Percentiles rank a stretch among this genome's conserved stretches.
Evolutionary conservation across 2,329 filamentous ascomycete species (phyloP).

Genomic region (Kalaharituber pfeilii): DNA sequence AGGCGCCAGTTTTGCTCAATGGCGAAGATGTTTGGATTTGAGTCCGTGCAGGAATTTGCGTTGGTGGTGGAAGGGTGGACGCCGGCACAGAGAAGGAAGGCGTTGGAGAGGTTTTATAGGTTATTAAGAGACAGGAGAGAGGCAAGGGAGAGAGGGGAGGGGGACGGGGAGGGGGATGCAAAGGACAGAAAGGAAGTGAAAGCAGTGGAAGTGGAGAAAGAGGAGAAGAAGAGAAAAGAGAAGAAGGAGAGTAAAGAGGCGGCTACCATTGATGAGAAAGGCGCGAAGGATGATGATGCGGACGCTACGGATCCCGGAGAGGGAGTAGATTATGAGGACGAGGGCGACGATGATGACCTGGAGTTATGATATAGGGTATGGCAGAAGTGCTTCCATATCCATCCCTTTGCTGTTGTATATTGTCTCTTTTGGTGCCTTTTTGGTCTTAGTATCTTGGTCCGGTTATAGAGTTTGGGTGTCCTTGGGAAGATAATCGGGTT

Average conservation of each 20-base stretch:
- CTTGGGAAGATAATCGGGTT: too few relatives aligned
- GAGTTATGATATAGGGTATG: constrained; percentile 2
- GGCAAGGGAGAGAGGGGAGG: not conserved
- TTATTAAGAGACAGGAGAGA: constrained; percentile 27
- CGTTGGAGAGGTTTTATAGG: constrained; percentile 64
- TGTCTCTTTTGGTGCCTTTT: too few relatives aligned
- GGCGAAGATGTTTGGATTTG: constrained; percentile 53
- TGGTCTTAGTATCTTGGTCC: too few relatives aligned
- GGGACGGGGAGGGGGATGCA: not conserved
- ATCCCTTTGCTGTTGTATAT: too few relatives aligned
- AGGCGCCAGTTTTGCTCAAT: constrained; percentile 79
- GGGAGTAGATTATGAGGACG: constrained; percentile 4
- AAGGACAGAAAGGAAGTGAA: not conserved
- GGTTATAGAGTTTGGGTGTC: too few relatives aligned
- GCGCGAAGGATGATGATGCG: not conserved
- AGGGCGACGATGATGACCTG: constrained; percentile 5
- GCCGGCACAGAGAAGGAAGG: constrained; percentile 60
- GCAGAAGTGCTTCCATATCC: too few relatives aligned
- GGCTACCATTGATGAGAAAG: not conserved
- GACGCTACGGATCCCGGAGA: too few relatives aligned
- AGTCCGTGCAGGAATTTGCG: constrained; percentile 60
- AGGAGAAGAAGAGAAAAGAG: not conserved
- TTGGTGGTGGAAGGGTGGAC: constrained; percentile 82
- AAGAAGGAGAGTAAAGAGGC: not conserved
- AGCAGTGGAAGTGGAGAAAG: not conserved